Evolutionary conservation across 192 early-diverging fungal genomes (phyloP).

Genomic region (Backusella westeae): DNA sequence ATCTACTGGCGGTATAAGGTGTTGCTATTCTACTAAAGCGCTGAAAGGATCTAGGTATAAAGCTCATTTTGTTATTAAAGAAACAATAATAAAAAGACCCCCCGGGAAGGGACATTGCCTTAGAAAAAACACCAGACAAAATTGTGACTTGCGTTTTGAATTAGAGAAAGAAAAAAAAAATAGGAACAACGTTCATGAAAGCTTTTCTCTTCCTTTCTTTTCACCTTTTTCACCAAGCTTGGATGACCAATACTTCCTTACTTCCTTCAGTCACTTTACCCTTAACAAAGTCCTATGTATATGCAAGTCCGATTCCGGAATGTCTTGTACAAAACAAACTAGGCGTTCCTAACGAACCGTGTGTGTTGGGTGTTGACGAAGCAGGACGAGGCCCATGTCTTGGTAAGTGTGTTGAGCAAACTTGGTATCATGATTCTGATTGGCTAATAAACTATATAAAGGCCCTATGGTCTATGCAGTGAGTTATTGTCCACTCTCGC

Average conservation of each 20-base stretch:
- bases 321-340: slow-evolving; percentile 6
- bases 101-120: background rate
- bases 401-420: slow-evolving; percentile 35
- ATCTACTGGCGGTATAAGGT: background rate
- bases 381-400: slow-evolving; percentile 96
- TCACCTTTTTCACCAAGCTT: background rate
- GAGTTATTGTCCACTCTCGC: slow-evolving; percentile 71
- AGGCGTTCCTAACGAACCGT: slow-evolving; percentile 42
- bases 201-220: background rate
- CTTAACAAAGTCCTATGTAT: slow-evolving; percentile 43
- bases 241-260: background rate
- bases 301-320: slow-evolving; percentile 30
- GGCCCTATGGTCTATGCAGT: slow-evolving; percentile 97
- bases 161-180: background rate
- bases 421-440: background rate
- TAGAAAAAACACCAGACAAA: background rate
- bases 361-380: slow-evolving; percentile 92
- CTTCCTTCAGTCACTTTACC: slow-evolving; percentile 25
- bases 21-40: background rate
- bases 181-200: background rate
- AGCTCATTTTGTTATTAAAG: background rate
- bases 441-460: slow-evolving; percentile 15
- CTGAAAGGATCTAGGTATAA: background rate
- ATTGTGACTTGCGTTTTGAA: background rate
- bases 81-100: background rate